Percentiles rank a stretch among this genome's conserved stretches.
phyloP scores from a whole-genome alignment of 1,139 yeast genomes.

The Suhomyces maxii region DNA sequence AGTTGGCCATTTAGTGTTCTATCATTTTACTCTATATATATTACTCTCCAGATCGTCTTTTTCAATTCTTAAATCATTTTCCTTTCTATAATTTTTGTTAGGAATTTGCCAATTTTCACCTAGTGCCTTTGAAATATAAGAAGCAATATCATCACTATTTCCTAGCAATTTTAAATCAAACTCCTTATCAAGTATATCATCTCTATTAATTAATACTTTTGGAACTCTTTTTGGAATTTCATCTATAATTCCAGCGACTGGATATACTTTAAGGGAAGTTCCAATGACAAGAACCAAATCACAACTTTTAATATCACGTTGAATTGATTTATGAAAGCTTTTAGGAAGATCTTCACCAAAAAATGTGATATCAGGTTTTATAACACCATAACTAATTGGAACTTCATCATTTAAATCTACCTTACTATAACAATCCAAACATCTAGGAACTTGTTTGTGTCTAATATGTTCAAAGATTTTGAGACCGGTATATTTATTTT shows the following conservation, averaged over 20 bases:
- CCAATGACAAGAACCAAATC: slow-evolving; percentile 87
- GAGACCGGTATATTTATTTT: slow-evolving; percentile 64
- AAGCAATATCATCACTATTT: slow-evolving; percentile 81
- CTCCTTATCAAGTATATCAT: slow-evolving; percentile 57
- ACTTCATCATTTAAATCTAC: slow-evolving; percentile 16
- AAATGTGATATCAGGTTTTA: slow-evolving; percentile 94
- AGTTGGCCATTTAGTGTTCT: neutral
- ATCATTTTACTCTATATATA: slow-evolving; percentile 10
- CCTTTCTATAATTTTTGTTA: slow-evolving; percentile 7
- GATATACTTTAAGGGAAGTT: slow-evolving; percentile 91
- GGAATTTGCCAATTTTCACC: slow-evolving; percentile 15
- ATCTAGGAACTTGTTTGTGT: slow-evolving; percentile 62
- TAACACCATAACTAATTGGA: slow-evolving; percentile 42
- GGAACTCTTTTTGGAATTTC: slow-evolving; percentile 69
- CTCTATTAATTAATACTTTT: slow-evolving; percentile 78
- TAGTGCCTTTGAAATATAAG: slow-evolving; percentile 48
- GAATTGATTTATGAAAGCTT: slow-evolving; percentile 17
- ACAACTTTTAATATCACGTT: slow-evolving; percentile 39
- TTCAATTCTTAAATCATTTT: slow-evolving; percentile 1
- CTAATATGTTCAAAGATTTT: slow-evolving; percentile 63
- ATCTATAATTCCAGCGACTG: slow-evolving; percentile 88
- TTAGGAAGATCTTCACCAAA: slow-evolving; percentile 86
- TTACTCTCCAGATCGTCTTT: slow-evolving; percentile 6
- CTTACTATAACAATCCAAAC: slow-evolving; percentile 62
- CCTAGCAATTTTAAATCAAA: slow-evolving; percentile 84